These are phyloP conservation scores for Boletus subparvulus DNA, from an alignment of 768 basidiomycete species.

Conservation along the genomic window DNA sequence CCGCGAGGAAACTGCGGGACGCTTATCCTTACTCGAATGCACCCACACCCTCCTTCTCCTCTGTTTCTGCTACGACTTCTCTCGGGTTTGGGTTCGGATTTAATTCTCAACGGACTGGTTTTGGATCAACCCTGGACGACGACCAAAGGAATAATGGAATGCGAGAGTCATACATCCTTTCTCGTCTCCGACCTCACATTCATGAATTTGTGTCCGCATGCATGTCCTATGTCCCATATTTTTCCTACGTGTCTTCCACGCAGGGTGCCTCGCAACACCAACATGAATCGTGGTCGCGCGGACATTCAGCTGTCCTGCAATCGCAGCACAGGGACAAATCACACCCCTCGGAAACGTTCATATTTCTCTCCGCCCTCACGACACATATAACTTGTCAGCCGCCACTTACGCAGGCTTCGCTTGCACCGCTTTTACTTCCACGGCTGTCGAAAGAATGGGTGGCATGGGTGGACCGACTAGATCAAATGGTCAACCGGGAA, in stretches of 20 bases:
- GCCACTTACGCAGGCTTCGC: constrained; percentile 56
- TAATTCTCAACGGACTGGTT: constrained; percentile 24
- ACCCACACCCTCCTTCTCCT: constrained; percentile 33
- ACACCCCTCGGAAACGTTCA: constrained; percentile 73
- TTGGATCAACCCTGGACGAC: constrained; percentile 33
- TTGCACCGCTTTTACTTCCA: constrained; percentile 58
- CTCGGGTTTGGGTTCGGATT: constrained; percentile 33
- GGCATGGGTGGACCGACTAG: constrained; percentile 71
- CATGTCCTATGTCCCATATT: constrained; percentile 83
- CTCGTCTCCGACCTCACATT: constrained; percentile 72
- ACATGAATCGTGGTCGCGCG: constrained; percentile 33
- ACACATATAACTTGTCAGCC: constrained; percentile 69
- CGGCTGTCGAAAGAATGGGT: constrained; percentile 75
- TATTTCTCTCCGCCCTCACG: constrained; percentile 67
- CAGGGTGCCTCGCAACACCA: constrained; percentile 17
- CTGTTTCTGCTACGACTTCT: constrained; percentile 34
- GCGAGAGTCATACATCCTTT: constrained; percentile 79
- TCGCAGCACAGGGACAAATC: constrained; percentile 60
- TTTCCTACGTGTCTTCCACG: constrained; percentile 54
- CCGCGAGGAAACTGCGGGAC: constrained; percentile 72
- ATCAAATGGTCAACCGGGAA: constrained; percentile 65
- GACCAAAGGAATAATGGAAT: constrained; percentile 46
- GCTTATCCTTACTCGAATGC: constrained; percentile 79
- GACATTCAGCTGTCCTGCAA: constrained; percentile 46
- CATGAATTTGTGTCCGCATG: constrained; percentile 75